Evolutionary conservation across 805 yeast genomes (phyloP).

Genomic region (Phaffomyces opuntiae): DNA sequence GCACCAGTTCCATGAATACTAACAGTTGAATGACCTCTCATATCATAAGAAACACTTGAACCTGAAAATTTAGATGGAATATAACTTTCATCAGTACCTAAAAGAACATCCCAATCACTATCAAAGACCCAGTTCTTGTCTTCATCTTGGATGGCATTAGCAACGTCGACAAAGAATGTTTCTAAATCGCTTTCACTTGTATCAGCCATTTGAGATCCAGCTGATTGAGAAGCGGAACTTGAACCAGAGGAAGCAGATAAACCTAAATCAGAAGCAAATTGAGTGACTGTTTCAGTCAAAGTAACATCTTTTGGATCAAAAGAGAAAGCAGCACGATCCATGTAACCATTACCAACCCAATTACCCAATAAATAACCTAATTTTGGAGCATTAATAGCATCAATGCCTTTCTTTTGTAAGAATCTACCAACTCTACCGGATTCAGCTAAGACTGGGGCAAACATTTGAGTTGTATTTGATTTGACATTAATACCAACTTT

Average conservation of each 20-base stretch:
- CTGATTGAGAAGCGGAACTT: neutral
- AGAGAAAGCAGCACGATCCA: constrained; percentile 24
- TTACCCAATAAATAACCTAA: constrained; percentile 35
- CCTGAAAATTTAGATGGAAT: neutral
- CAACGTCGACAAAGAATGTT: too few species aligned
- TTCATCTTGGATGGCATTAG: too few species aligned
- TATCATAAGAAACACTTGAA: neutral
- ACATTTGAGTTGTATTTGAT: constrained; percentile 26
- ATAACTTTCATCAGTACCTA: constrained; percentile 15
- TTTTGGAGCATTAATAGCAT: constrained; percentile 17
- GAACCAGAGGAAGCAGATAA: neutral
- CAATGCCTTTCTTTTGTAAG: constrained; percentile 20
- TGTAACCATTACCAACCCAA: constrained; percentile 33
- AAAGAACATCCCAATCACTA: constrained; percentile 13
- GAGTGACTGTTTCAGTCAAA: constrained; percentile 22
- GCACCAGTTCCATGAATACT: neutral
- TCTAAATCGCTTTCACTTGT: too few species aligned
- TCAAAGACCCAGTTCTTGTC: constrained; percentile 1
- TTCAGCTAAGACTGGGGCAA: constrained; percentile 31
- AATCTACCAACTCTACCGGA: constrained; percentile 25
- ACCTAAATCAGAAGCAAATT: constrained; percentile 13
- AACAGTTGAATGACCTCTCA: neutral
- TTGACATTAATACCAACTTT: constrained; percentile 25
- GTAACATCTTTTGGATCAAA: constrained; percentile 24
- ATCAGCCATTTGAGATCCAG: too few species aligned